phyloP scores from a whole-genome alignment of 148 eudicot species.

The Heliamphora exappendiculata region DNA sequence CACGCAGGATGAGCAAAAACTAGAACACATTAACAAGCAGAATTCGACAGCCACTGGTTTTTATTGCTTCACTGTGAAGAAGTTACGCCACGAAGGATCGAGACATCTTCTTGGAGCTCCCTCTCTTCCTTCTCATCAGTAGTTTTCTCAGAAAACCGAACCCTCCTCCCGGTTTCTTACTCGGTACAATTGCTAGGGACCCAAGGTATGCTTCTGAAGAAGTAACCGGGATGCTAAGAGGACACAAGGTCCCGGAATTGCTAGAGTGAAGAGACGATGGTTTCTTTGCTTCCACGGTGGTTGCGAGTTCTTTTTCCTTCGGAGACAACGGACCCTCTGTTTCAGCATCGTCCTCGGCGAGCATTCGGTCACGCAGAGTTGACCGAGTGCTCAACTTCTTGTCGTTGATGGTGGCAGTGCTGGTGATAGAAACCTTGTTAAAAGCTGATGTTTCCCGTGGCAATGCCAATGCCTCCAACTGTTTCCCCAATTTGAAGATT shows the following conservation, averaged over 20 bases:
- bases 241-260: slow-evolving; percentile 9
- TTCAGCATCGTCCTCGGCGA: slow-evolving; percentile 31
- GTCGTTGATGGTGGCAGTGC: slow-evolving; percentile 5
- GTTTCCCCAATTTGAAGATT: slow-evolving; percentile 42
- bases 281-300: slow-evolving; percentile 19
- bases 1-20: neutral
- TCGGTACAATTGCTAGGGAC: slow-evolving; percentile 44
- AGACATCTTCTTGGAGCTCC: slow-evolving; percentile 33
- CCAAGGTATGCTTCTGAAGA: slow-evolving; percentile 20
- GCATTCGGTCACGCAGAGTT: slow-evolving; percentile 57
- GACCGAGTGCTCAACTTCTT: slow-evolving; percentile 34
- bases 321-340: slow-evolving; percentile 17
- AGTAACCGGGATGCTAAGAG: slow-evolving; percentile 3
- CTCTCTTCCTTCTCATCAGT: slow-evolving; percentile 55
- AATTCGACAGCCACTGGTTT: neutral
- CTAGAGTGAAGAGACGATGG: slow-evolving; percentile 5
- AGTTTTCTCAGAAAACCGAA: slow-evolving; percentile 56
- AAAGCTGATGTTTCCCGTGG: slow-evolving; percentile 22
- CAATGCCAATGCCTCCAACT: slow-evolving; percentile 41
- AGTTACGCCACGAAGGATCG: slow-evolving; percentile 19
- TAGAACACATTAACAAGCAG: neutral
- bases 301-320: slow-evolving; percentile 21
- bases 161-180: slow-evolving; percentile 48
- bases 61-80: neutral
- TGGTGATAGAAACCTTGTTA: slow-evolving; percentile 29